Evolutionary conservation across 176 grass and related monocot species (phyloP).

Genomic region (Hsuehochloa calcarea): DNA sequence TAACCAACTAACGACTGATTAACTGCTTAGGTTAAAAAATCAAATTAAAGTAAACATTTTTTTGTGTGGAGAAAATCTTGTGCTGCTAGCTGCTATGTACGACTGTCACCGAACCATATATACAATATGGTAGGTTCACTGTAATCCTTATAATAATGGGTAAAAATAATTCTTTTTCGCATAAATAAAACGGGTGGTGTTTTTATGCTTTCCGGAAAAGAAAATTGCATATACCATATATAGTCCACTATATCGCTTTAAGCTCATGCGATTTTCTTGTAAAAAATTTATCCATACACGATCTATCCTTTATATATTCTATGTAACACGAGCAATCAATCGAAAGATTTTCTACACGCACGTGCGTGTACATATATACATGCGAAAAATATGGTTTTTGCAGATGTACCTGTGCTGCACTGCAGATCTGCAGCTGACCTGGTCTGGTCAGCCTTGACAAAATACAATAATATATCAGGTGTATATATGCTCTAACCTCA

Average conservation of each 20-base stretch:
- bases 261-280: neutral
- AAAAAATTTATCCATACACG: neutral
- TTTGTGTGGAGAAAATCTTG: neutral
- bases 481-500: neutral
- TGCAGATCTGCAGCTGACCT: slow-evolving; percentile 36
- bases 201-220: neutral
- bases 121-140: neutral
- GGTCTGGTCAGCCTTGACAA: neutral
- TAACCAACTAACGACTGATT: neutral
- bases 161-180: neutral
- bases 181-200: neutral
- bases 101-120: neutral
- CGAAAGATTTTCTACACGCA: slow-evolving; percentile 4
- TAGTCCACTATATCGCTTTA: neutral
- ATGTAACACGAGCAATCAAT: neutral
- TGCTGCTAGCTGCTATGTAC: neutral
- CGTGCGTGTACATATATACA: neutral
- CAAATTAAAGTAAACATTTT: neutral
- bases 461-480: neutral
- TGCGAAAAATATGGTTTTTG: neutral
- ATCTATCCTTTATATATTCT: neutral
- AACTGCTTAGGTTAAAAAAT: neutral
- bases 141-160: neutral
- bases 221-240: neutral
- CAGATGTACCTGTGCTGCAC: slow-evolving; percentile 16